Evolutionary conservation across 2,329 filamentous ascomycete species (phyloP), one percentile per base, ranked within the genome.

Genomic region (Microcera coccophila): DNA sequence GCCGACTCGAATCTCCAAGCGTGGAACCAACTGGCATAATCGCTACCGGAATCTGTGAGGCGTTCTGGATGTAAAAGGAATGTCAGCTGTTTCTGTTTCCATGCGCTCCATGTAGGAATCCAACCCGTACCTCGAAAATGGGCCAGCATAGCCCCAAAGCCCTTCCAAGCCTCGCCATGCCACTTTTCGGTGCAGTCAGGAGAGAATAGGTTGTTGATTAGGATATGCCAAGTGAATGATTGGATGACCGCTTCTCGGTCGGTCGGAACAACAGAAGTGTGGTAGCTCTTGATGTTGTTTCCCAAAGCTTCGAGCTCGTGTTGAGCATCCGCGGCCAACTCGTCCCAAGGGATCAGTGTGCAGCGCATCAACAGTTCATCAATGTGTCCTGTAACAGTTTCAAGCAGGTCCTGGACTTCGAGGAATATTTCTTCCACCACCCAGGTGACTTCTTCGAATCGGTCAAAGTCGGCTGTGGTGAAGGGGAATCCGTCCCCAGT

Each of bases 141-240:
- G 36, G n/a, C 22, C 36, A 38, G 12, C 36, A 38, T 26, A n/a
- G 36, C 15, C 24, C 7, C 36, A 38, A n/a, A 31, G 24, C 11
- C 29, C 22, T 4, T 19, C 36, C 36, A 38, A 24, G 17, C n/a
- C 36, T 38, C 22, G 24, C 36, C 36, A n/a, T 14, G 20, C 36
- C 36, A 38, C 24, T 38, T 38, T 31, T 31, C 36, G 24, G 22
- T 19, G 16, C 36, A 38, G 36, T 38, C 36, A 19, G 24, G 22
- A 4, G 36, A 38, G 15, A 28, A 31, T 11, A 38, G 15, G 17
- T 38, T 19, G 22, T 38, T 16, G 10, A 38, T 11, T 14, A 38
- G 36, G 36, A 38, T 20, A 31, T 20, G 4, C 36, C 36, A 38
- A n/a, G 24, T 28, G 8, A 28, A 31, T 9, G 36, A 28, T 20